These are phyloP conservation scores for Hymenoscyphus salicellus DNA, from an alignment of 2,329 filamentous ascomycete species.

Conservation along the genomic window DNA sequence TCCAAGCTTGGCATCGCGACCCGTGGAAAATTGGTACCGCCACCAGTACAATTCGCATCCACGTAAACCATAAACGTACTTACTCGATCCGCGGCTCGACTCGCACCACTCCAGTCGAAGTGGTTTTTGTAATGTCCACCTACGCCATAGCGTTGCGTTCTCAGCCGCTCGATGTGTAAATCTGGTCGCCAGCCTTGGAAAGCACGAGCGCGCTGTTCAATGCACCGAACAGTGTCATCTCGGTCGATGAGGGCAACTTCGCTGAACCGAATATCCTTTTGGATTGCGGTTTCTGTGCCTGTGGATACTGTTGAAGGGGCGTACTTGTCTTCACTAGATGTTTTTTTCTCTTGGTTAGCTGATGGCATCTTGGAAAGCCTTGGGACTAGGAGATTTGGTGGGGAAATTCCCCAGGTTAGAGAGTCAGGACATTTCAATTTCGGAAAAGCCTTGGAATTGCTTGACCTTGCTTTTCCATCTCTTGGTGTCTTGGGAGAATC, in stretches of 20 bases:
- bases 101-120: constrained; percentile 54
- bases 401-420: background rate
- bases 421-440: background rate
- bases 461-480: background rate
- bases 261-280: constrained; percentile 50
- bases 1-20: constrained; percentile 42
- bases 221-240: constrained; percentile 51
- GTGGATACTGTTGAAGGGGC: constrained; percentile 53
- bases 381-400: background rate
- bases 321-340: constrained; percentile 47
- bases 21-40: constrained; percentile 59
- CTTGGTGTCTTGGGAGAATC: background rate
- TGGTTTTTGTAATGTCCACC: constrained; percentile 60
- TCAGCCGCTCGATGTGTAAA: constrained; percentile 58
- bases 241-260: constrained; percentile 48
- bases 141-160: constrained; percentile 58
- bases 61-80: constrained; percentile 64
- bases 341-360: background rate
- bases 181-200: constrained; percentile 60
- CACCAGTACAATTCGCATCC: constrained; percentile 50
- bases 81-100: constrained; percentile 42
- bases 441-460: background rate
- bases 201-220: constrained; percentile 54
- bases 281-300: constrained; percentile 44
- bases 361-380: background rate